These are phyloP conservation scores for Sicyos baderoa DNA, from an alignment of 306 rosid genomes.

Conservation along the genomic window DNA sequence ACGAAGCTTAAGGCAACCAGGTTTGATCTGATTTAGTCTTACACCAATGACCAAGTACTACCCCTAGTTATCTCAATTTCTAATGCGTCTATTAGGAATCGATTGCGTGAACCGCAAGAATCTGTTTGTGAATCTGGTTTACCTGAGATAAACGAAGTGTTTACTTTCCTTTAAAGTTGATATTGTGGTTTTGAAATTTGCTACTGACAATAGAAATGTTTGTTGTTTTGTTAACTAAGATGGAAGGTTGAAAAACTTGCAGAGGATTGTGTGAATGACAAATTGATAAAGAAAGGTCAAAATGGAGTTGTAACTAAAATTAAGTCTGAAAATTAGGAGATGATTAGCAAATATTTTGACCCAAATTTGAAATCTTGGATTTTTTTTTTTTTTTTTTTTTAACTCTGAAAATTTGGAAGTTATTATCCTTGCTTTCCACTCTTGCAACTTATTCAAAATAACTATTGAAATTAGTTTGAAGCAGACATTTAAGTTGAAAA, in stretches of 20 bases:
- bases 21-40: slow-evolving; percentile 1
- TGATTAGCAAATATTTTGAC: too few species aligned
- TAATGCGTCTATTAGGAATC: neutral
- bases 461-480: too few species aligned
- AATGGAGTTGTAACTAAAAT: neutral
- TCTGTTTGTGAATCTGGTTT: neutral
- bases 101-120: too few species aligned
- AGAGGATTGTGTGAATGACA: neutral
- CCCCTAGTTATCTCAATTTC: neutral
- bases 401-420: too few species aligned
- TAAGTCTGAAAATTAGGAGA: too few species aligned
- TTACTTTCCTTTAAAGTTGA: neutral
- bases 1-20: neutral
- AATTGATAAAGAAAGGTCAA: neutral
- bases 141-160: neutral
- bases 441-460: too few species aligned
- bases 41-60: neutral
- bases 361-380: too few species aligned
- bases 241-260: neutral
- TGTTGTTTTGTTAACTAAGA: neutral
- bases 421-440: too few species aligned
- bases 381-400: too few species aligned
- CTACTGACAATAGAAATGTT: neutral
- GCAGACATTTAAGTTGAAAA: too few species aligned
- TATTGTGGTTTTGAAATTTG: neutral